Evolutionary conservation across 371 early-diverging fungal genomes (phyloP).

Genomic region (Rhizopus arrhizus): DNA sequence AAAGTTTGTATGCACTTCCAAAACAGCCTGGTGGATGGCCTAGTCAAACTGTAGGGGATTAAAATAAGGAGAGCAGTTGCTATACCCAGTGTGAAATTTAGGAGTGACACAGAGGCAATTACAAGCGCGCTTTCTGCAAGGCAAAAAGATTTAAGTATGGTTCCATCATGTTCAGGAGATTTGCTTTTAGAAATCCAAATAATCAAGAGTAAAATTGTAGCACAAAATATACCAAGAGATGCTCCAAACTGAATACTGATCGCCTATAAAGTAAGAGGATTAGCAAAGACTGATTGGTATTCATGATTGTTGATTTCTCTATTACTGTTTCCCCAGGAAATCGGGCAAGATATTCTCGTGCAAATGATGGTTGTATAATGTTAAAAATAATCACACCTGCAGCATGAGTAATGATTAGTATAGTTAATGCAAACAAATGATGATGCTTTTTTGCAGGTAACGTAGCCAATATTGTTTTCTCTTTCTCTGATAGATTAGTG

Average conservation of each 20-base stretch:
- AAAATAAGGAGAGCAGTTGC: conserved; percentile 69
- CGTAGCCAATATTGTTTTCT: conserved; percentile 25
- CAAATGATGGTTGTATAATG: conserved; percentile 39
- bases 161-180: conserved; percentile 35
- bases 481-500: background rate
- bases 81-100: conserved; percentile 85
- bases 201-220: conserved; percentile 17
- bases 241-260: conserved; percentile 29
- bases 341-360: conserved; percentile 16
- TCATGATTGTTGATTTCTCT: too few relatives aligned
- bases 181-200: conserved; percentile 17
- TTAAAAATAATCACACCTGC: conserved; percentile 43
- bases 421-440: conserved; percentile 36
- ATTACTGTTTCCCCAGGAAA: conserved; percentile 20
- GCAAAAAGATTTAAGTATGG: conserved; percentile 71
- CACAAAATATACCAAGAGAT: conserved; percentile 17
- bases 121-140: conserved; percentile 69
- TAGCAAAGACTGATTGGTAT: background rate
- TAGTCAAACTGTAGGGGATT: conserved; percentile 64
- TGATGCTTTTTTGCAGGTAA: conserved; percentile 37
- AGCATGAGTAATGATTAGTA: conserved; percentile 38
- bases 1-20: conserved; percentile 41
- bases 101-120: conserved; percentile 75
- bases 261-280: conserved; percentile 9
- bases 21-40: conserved; percentile 36